Evolutionary conservation across 2,329 filamentous ascomycete species (phyloP), one percentile per base, ranked within the genome.

Genomic region (Ambrosiella cleistominuta): DNA sequence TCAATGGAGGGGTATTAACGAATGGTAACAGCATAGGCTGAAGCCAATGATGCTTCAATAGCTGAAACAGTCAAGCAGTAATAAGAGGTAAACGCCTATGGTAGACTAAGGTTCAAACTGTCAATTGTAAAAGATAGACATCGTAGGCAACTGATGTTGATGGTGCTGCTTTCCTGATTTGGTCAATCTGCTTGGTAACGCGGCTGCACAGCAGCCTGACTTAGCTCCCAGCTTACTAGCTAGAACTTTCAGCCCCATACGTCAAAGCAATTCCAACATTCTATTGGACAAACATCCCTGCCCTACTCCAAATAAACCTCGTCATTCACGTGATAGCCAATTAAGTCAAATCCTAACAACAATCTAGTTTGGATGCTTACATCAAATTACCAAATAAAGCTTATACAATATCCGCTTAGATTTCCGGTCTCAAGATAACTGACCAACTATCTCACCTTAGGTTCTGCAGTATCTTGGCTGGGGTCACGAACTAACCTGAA

Each of bases 191-290:
- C 27, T 62, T 15, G 53, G 61, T 60, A 63, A 68, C 69, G 69
- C 69, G 69, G 70, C 70, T 71, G 64, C 61, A 66, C 65, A 65
- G 67, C 66, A 71, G 69, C 69, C 69, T 71, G 68, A 65, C 63
- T 58, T 65, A 49, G 51, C 40, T 58, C 36, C 12, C n/a, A 17
- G 44, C 38, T 54, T 54, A n/a, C 37, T 19, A 54, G 52, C 52
- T 54, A 11, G 4, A 19, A 17, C 9, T 47, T 51, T 27, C 27
- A 27, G 27, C 27, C 27, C 39, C 57, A 54, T 49, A 56, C 54
- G 50, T 52, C 17, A 19, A 49, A 51, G 47, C 47, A 51, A 51
- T 51, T 51, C 47, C 2, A 11, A 13, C 7, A 7, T 36, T 17
- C 38, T 15, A 45, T 45, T 36, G 37, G 54, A 9, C n/a, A 47